These are phyloP conservation scores for Diddensiella caesifluorescens DNA, from an alignment of 805 yeast species.

Conservation along the genomic window DNA sequence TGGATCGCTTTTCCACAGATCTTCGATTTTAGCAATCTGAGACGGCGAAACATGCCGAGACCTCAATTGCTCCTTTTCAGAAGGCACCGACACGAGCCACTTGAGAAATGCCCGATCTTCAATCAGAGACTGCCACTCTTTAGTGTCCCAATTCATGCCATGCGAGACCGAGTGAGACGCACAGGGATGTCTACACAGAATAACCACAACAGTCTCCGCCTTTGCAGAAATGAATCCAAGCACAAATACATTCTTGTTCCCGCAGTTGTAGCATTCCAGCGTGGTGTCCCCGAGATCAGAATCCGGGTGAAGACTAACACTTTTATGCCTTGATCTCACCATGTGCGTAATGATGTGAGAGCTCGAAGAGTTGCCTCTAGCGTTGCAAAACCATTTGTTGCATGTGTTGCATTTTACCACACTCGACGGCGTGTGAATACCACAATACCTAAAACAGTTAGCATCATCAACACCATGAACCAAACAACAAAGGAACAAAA, in stretches of 20 bases:
- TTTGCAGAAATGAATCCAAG: constrained; percentile 87
- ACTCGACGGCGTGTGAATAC: constrained; percentile 54
- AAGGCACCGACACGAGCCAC: constrained; percentile 75
- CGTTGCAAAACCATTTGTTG: constrained; percentile 85
- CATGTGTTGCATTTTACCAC: constrained; percentile 76
- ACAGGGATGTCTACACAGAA: constrained; percentile 84
- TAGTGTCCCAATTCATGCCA: constrained; percentile 79
- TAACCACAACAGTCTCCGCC: constrained; percentile 77
- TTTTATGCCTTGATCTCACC: constrained; percentile 72
- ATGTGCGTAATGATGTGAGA: constrained; percentile 85
- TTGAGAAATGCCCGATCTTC: constrained; percentile 71
- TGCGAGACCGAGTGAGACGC: constrained; percentile 44
- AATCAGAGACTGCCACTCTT: constrained; percentile 81
- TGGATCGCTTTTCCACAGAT: constrained; percentile 71
- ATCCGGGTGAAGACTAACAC: constrained; percentile 67
- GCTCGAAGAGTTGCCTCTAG: constrained; percentile 50
- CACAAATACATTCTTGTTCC: constrained; percentile 69
- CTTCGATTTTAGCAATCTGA: constrained; percentile 69
- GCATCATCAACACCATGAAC: not conserved
- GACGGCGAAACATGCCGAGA: constrained; percentile 53
- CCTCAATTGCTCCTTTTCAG: constrained; percentile 54
- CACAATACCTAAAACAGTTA: constrained; percentile 52
- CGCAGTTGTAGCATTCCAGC: constrained; percentile 88
- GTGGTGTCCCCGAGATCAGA: constrained; percentile 83
- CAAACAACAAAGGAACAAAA: not conserved